Percentiles rank a stretch among this genome's conserved stretches.
Conservation (phyloP, 768 basidiomycete genomes). For the Terana coerulea region DNA sequence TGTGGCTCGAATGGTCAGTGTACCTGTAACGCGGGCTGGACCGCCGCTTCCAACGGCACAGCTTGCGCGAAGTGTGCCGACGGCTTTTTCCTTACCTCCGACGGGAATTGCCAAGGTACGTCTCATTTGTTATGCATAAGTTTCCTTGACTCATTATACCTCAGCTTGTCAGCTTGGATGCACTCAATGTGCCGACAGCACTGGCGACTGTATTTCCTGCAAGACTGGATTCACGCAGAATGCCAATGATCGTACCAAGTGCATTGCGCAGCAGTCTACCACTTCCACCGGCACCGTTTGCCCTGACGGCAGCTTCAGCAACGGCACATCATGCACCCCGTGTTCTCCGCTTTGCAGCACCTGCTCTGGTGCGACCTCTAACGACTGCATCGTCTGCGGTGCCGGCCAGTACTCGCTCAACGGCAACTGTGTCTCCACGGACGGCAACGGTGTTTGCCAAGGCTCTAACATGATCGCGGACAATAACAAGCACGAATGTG, state of each 20-base stretch:
- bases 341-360: slow-evolving; percentile 70
- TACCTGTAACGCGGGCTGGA: slow-evolving; percentile 76
- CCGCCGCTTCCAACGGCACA: slow-evolving; percentile 64
- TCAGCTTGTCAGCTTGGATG: slow-evolving; percentile 75
- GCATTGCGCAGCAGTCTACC: slow-evolving; percentile 47
- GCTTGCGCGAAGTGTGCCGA: slow-evolving; percentile 69
- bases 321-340: slow-evolving; percentile 45
- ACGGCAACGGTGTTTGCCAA: slow-evolving; percentile 68
- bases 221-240: slow-evolving; percentile 65
- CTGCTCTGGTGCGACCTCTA: slow-evolving; percentile 65
- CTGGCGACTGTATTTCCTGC: slow-evolving; percentile 73
- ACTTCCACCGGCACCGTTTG: slow-evolving; percentile 55
- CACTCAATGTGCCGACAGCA: slow-evolving; percentile 58
- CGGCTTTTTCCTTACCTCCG: slow-evolving; percentile 71
- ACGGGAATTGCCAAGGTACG: slow-evolving; percentile 71
- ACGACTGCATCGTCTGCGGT: slow-evolving; percentile 68
- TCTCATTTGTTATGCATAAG: slow-evolving; percentile 4
- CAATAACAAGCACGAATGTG: slow-evolving; percentile 79
- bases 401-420: slow-evolving; percentile 58
- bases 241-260: slow-evolving; percentile 62
- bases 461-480: slow-evolving; percentile 72
- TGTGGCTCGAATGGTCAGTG: slow-evolving; percentile 71
- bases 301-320: slow-evolving; percentile 62
- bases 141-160: neutral
- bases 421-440: slow-evolving; percentile 65